phyloP scores from a whole-genome alignment of 768 basidiomycete species.

The Leccinum pellstonianum region DNA sequence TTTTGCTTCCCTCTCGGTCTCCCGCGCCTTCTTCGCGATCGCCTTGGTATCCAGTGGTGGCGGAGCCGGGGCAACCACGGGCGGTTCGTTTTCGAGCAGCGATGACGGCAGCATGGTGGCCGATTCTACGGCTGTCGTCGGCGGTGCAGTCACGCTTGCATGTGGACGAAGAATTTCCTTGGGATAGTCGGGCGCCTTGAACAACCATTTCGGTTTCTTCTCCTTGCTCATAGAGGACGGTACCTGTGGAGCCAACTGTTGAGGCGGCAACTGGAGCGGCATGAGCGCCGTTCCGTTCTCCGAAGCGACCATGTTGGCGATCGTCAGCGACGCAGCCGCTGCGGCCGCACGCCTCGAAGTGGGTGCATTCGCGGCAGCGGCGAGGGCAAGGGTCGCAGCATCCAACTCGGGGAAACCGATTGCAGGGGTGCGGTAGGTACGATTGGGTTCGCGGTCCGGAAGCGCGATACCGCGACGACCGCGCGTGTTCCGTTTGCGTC shows the following conservation, averaged over 20 bases:
- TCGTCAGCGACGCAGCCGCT: slow-evolving; percentile 77
- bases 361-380: slow-evolving; percentile 63
- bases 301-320: slow-evolving; percentile 89
- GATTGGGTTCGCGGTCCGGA: slow-evolving; percentile 89
- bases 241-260: slow-evolving; percentile 33
- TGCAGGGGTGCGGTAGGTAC: slow-evolving; percentile 89
- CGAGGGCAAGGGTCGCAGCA: slow-evolving; percentile 64
- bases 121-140: slow-evolving; percentile 68
- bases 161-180: slow-evolving; percentile 55
- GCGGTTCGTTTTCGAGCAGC: slow-evolving; percentile 62
- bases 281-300: slow-evolving; percentile 74
- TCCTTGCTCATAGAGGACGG: slow-evolving; percentile 51
- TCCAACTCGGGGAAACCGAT: slow-evolving; percentile 82
- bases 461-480: slow-evolving; percentile 76
- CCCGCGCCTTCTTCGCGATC: slow-evolving; percentile 62
- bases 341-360: slow-evolving; percentile 82
- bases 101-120: slow-evolving; percentile 49
- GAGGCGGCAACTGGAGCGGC: slow-evolving; percentile 43
- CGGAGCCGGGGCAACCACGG: slow-evolving; percentile 33
- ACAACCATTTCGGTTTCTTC: slow-evolving; percentile 68
- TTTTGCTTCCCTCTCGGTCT: slow-evolving; percentile 79
- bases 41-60: slow-evolving; percentile 48
- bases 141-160: slow-evolving; percentile 58
- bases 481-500: slow-evolving; percentile 82
- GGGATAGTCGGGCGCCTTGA: slow-evolving; percentile 68